Conservation (phyloP, 2,329 filamentous ascomycete species). For the Colletotrichum sublineola region DNA sequence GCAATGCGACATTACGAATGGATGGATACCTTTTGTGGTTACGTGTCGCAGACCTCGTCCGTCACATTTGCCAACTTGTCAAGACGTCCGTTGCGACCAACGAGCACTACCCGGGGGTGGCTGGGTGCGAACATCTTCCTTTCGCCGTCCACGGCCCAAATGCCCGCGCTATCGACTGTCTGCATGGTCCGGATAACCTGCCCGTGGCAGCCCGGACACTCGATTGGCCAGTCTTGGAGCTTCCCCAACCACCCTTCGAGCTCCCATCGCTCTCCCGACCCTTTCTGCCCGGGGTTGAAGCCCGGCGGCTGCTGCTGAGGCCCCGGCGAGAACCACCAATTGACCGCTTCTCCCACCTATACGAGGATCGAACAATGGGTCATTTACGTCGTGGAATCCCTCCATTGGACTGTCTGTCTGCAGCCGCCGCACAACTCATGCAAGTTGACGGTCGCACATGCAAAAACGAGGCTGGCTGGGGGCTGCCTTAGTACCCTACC, state of each 20-base stretch:
- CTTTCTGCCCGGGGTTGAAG: slow-evolving; percentile 20
- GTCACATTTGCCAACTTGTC: slow-evolving; percentile 27
- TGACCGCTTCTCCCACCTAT: slow-evolving; percentile 9
- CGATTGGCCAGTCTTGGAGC: slow-evolving; percentile 33
- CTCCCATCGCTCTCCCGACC: slow-evolving; percentile 24
- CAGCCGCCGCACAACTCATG: slow-evolving; percentile 38
- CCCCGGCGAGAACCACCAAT: slow-evolving; percentile 25
- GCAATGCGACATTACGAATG: not conserved
- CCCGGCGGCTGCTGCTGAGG: slow-evolving; percentile 22
- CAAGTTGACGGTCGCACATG: slow-evolving; percentile 39
- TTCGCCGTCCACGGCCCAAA: slow-evolving; percentile 30
- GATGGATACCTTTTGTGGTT: not conserved
- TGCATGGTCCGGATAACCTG: slow-evolving; percentile 36
- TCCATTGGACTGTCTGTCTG: slow-evolving; percentile 45
- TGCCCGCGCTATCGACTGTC: slow-evolving; percentile 40
- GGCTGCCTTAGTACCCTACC: slow-evolving; percentile 26
- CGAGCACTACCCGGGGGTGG: slow-evolving; percentile 17
- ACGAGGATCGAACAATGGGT: slow-evolving; percentile 30
- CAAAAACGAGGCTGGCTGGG: slow-evolving; percentile 39
- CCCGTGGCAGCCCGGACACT: slow-evolving; percentile 13
- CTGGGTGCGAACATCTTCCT: slow-evolving; percentile 40
- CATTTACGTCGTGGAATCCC: slow-evolving; percentile 50
- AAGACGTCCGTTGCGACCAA: slow-evolving; percentile 20
- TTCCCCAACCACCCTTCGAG: slow-evolving; percentile 40
- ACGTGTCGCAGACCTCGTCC: not conserved